Percentiles rank a stretch among this genome's conserved stretches.
Evolutionary conservation across 2,329 filamentous ascomycete species (phyloP).

Genomic region (Pseudopyricularia javanii): DNA sequence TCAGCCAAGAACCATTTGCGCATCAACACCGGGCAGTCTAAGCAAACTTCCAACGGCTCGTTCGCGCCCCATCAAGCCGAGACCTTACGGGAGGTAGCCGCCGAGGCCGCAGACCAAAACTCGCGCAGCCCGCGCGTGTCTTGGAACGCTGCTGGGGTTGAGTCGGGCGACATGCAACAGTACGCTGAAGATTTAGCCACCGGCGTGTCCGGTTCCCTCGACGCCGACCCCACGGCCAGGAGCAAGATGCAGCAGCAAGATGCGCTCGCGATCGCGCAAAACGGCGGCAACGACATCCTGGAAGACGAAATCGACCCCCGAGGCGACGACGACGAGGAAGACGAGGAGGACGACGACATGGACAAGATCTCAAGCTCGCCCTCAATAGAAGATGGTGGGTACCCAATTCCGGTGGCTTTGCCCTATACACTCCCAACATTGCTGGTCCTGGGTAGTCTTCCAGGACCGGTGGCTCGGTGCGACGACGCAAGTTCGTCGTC

Average conservation of each 20-base stretch:
- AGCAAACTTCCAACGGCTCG: slow-evolving; percentile 31
- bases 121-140: slow-evolving; percentile 30
- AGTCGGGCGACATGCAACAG: slow-evolving; percentile 29
- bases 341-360: slow-evolving; percentile 89
- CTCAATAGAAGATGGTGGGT: slow-evolving; percentile 98
- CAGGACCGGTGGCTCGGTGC: slow-evolving; percentile 15
- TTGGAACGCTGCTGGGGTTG: slow-evolving; percentile 28
- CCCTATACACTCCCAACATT: slow-evolving; percentile 25
- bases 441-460: slow-evolving; percentile 14
- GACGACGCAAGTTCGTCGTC: slow-evolving; percentile 26
- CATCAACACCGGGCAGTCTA: slow-evolving; percentile 33
- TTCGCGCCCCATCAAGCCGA: slow-evolving; percentile 76
- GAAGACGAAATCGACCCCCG: slow-evolving; percentile 53
- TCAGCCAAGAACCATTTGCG: slow-evolving; percentile 74
- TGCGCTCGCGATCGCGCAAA: slow-evolving; percentile 46
- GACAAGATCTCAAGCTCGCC: slow-evolving; percentile 98
- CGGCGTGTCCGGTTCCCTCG: slow-evolving; percentile 25
- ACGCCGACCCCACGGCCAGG: slow-evolving; percentile 13
- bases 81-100: slow-evolving; percentile 66
- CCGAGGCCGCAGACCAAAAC: slow-evolving; percentile 65
- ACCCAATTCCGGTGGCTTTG: slow-evolving; percentile 23
- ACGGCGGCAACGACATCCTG: slow-evolving; percentile 40
- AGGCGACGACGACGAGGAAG: slow-evolving; percentile 53
- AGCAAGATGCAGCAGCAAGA: slow-evolving; percentile 37
- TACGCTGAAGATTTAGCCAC: slow-evolving; percentile 32